Base-by-base conservation (phyloP, 306 rosid species). In the Lathyrus aphaca region DNA sequence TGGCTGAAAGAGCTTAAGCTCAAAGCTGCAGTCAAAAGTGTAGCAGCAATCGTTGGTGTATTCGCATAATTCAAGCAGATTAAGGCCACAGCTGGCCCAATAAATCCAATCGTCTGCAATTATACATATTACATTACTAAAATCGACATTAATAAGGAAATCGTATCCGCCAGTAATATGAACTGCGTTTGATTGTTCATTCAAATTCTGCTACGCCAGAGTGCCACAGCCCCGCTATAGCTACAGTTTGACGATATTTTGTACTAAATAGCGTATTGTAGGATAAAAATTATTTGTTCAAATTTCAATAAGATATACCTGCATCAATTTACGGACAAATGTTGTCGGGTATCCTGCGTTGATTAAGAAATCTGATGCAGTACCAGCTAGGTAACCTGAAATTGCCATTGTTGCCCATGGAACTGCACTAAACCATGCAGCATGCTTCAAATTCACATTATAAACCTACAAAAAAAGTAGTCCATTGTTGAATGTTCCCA, bases 361-460 rank as follows among this genome's bases (percentile, higher is more conserved):
- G 76, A 90, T 85, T 71, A 93, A 85, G 64, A 66, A 78, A 64
- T 93, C 98, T 45, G 98, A 93, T 16, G 75, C 44, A 50, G 81
- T 51, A 68, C 98, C 98, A 1, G 97, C 98, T 71, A 93, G 68
- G 74, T 73, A 93, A 58, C 98, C 92, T 8, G 96, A 90, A 61
- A 93, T 61, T 0, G 98, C 98, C 98, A 93, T 93, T 29, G 94
- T 85, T 64, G 81, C 98, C 98, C 98, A 93, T 15, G 98, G 98
- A 88, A 86, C 83, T 0, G 97, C 98, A 58, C 98, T 93, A 74
- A 93, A 93, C 97, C 96, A 93, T 10, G 98, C 97, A 18, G 98
- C 98, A 58, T 88, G 96, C 87, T 86, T 85, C 87, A 93, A 74
- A 83, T 88, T 93, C 79, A 93, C 90, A 86, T 78, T 78, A 79